Evolutionary conservation across 2,329 filamentous ascomycete genomes (phyloP).

Genomic region (Fusarium denticulatum): DNA sequence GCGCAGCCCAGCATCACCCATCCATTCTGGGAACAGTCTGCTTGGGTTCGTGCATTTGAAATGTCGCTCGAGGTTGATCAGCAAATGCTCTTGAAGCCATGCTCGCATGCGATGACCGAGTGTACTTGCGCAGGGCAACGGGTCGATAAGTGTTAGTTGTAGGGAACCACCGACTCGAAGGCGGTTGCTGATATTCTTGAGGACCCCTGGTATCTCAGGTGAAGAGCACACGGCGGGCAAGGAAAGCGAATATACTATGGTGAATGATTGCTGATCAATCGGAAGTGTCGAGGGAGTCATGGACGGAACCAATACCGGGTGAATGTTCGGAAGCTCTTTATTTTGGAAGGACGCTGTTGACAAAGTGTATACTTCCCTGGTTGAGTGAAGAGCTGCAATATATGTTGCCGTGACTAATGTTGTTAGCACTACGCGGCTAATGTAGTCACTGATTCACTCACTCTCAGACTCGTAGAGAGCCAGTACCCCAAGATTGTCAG

Average conservation of each 20-base stretch:
- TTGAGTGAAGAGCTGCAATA: conserved; percentile 56
- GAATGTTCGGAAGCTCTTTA: conserved; percentile 51
- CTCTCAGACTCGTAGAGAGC: conserved; percentile 63
- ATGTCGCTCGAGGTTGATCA: conserved; percentile 66
- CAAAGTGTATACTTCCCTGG: conserved; percentile 58
- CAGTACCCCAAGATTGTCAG: conserved; percentile 50
- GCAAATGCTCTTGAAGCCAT: conserved; percentile 71
- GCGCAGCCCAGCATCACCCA: conserved; percentile 64
- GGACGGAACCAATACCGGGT: conserved; percentile 52
- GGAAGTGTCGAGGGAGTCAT: conserved; percentile 50
- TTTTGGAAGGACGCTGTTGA: conserved; percentile 54
- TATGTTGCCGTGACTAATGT: conserved; percentile 59
- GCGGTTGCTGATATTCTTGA: conserved; percentile 66
- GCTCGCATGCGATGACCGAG: conserved; percentile 65
- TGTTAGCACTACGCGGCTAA: neutral
- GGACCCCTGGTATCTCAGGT: conserved; percentile 64
- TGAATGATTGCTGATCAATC: conserved; percentile 56
- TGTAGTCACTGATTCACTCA: conserved; percentile 34
- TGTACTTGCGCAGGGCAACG: conserved; percentile 64
- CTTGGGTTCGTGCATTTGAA: conserved; percentile 70
- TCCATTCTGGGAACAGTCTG: conserved; percentile 66
- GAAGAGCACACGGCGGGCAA: conserved; percentile 67
- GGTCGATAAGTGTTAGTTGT: conserved; percentile 70
- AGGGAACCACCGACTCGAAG: conserved; percentile 65
- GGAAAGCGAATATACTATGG: conserved; percentile 61